Conservation (phyloP, 805 yeast species). For the Millerozyma miso region DNA sequence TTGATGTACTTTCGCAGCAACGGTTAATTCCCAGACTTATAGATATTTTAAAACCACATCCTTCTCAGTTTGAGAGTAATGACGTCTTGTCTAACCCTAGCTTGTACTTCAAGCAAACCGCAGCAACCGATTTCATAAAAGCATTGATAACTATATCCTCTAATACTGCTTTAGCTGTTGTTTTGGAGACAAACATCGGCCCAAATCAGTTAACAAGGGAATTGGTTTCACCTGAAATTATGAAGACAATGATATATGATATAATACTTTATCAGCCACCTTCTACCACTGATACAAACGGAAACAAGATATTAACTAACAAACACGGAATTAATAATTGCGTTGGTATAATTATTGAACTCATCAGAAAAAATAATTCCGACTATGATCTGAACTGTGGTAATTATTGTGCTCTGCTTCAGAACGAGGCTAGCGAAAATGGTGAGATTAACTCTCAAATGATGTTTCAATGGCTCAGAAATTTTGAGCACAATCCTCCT, state of each 20-base stretch:
- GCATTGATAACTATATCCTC: constrained; percentile 94
- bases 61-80: constrained; percentile 44
- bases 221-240: constrained; percentile 70
- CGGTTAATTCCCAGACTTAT: constrained; percentile 68
- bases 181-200: constrained; percentile 88
- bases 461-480: constrained; percentile 43
- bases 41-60: constrained; percentile 62
- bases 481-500: constrained; percentile 83
- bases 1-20: constrained; percentile 71
- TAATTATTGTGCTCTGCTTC: constrained; percentile 59
- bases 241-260: constrained; percentile 62
- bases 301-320: constrained; percentile 32
- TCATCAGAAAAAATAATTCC: constrained; percentile 91
- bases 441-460: constrained; percentile 38
- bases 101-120: constrained; percentile 63
- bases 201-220: constrained; percentile 93
- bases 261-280: constrained; percentile 50
- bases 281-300: constrained; percentile 1
- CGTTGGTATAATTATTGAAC: constrained; percentile 90
- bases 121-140: constrained; percentile 92
- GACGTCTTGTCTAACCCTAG: constrained; percentile 24
- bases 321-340: constrained; percentile 91
- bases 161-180: constrained; percentile 63
- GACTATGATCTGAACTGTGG: constrained; percentile 93
- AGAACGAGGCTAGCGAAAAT: constrained; percentile 15